These are phyloP conservation scores for Fomitopsis serialis DNA, from an alignment of 768 basidiomycete genomes.

Conservation along the genomic window DNA sequence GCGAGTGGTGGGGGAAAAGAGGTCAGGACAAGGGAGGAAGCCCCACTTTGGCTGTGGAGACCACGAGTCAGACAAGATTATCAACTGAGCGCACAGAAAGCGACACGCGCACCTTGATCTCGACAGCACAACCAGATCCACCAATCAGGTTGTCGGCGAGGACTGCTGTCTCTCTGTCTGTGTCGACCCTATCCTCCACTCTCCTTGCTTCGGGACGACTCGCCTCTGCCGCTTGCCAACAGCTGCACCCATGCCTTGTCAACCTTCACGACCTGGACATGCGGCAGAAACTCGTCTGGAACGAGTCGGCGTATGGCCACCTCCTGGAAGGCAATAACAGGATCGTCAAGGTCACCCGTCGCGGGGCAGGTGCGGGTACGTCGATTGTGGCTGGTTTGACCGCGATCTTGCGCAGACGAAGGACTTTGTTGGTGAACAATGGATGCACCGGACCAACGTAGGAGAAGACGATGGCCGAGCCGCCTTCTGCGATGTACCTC, in stretches of 20 bases:
- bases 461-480: constrained; percentile 83
- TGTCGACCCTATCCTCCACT: constrained; percentile 54
- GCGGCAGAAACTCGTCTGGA: constrained; percentile 52
- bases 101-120: constrained; percentile 75
- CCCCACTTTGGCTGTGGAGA: constrained; percentile 89
- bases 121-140: constrained; percentile 61
- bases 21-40: constrained; percentile 64
- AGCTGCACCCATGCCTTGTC: constrained; percentile 53
- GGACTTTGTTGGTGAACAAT: constrained; percentile 55
- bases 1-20: constrained; percentile 56
- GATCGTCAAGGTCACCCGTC: constrained; percentile 34
- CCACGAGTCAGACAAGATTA: neutral
- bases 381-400: constrained; percentile 6
- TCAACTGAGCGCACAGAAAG: neutral
- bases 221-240: constrained; percentile 42
- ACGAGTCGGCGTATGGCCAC: constrained; percentile 63
- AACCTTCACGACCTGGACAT: constrained; percentile 42
- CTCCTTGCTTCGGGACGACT: constrained; percentile 55
- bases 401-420: constrained; percentile 68
- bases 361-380: constrained; percentile 20
- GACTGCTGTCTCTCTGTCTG: constrained; percentile 47
- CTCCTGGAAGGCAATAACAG: constrained; percentile 51
- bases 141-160: constrained; percentile 81
- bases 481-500: constrained; percentile 90
- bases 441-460: constrained; percentile 56